These are phyloP conservation scores for Phytophthora citrophthora DNA, from an alignment of 352 stramenopile genomes.

Conservation along the genomic window DNA sequence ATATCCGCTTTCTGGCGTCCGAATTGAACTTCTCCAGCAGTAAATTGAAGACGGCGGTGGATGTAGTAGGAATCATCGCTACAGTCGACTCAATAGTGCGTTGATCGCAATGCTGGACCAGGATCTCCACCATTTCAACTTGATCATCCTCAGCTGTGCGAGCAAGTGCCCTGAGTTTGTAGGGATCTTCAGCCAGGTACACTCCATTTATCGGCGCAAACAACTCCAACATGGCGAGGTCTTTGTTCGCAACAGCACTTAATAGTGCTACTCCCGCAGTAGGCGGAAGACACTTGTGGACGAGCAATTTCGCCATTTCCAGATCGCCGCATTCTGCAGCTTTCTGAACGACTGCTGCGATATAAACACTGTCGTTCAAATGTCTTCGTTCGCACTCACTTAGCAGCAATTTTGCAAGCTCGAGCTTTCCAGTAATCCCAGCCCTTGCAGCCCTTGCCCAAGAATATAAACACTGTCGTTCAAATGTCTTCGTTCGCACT, in stretches of 20 bases:
- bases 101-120: background rate
- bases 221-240: background rate
- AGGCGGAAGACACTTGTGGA: background rate
- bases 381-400: background rate
- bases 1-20: background rate
- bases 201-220: background rate
- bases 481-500: background rate
- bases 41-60: background rate
- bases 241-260: background rate
- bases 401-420: background rate
- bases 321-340: background rate
- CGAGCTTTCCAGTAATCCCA: background rate
- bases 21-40: background rate
- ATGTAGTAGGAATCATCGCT: background rate
- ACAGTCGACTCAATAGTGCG: background rate
- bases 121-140: background rate
- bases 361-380: background rate
- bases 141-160: background rate
- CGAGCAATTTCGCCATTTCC: background rate
- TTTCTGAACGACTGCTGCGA: background rate
- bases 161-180: background rate
- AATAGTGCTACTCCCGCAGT: background rate
- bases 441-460: background rate
- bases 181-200: background rate
- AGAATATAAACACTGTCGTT: background rate